These are phyloP conservation scores for Ceratorhiza oryzae-sativae DNA, from an alignment of 1,284 basidiomycete species.

Conservation along the genomic window DNA sequence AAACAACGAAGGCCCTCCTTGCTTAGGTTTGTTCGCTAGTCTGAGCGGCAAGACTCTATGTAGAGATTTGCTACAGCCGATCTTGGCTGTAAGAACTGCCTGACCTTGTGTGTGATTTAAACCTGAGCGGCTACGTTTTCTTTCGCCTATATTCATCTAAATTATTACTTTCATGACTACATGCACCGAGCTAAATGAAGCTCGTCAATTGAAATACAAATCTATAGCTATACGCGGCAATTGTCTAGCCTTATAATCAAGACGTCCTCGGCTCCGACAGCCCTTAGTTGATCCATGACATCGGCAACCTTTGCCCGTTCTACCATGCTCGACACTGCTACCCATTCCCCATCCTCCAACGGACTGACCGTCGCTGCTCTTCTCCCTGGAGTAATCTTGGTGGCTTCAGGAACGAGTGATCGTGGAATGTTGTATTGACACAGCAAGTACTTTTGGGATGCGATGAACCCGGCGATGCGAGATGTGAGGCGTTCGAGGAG, in stretches of 20 bases:
- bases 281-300: slow-evolving; percentile 90
- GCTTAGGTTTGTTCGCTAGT: too few species aligned
- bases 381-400: slow-evolving; percentile 85
- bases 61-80: too few species aligned
- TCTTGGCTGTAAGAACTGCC: too few species aligned
- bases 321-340: slow-evolving; percentile 93
- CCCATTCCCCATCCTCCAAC: slow-evolving; percentile 82
- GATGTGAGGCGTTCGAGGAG: slow-evolving; percentile 84
- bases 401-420: slow-evolving; percentile 66
- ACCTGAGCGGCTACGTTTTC: too few species aligned
- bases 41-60: too few species aligned
- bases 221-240: slow-evolving; percentile 76
- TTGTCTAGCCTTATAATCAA: slow-evolving; percentile 91
- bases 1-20: too few species aligned
- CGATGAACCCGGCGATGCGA: slow-evolving; percentile 92
- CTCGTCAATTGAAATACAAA: too few species aligned
- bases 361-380: slow-evolving; percentile 90
- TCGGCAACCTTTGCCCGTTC: slow-evolving; percentile 82
- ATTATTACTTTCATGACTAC: too few species aligned
- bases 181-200: too few species aligned
- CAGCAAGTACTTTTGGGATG: slow-evolving; percentile 86
- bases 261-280: slow-evolving; percentile 88
- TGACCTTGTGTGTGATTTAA: too few species aligned
- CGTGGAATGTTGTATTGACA: slow-evolving; percentile 92
- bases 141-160: too few species aligned